Conservation (phyloP, 1,284 basidiomycete genomes). For the Flammula alnicola region DNA sequence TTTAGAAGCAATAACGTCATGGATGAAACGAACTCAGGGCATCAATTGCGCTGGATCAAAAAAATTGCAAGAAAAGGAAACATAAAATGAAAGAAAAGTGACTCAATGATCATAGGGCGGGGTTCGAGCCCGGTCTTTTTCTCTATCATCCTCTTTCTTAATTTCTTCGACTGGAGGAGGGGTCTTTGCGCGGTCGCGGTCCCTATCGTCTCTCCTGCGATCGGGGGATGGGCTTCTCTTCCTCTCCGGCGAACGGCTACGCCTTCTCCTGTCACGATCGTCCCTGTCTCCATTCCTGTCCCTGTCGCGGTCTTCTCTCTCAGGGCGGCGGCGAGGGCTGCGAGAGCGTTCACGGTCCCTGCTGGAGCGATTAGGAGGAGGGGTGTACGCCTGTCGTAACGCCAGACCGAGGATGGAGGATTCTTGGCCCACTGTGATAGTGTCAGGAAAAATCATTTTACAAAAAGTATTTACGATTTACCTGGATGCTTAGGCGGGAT, state of each 20-base stretch:
- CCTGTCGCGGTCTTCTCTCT: slow-evolving; percentile 33
- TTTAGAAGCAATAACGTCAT: slow-evolving; percentile 4
- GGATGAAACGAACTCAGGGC: not conserved
- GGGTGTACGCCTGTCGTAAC: slow-evolving; percentile 71
- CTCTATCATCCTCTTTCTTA: slow-evolving; percentile 37
- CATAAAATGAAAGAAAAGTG: slow-evolving; percentile 7
- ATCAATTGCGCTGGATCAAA: not conserved
- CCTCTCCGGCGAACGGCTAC: slow-evolving; percentile 53
- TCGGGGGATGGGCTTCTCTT: slow-evolving; percentile 56
- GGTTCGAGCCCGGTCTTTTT: slow-evolving; percentile 17
- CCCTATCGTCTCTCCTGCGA: slow-evolving; percentile 34
- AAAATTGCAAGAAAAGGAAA: not conserved
- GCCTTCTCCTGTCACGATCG: slow-evolving; percentile 43
- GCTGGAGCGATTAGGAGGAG: slow-evolving; percentile 51
- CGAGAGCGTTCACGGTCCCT: slow-evolving; percentile 51
- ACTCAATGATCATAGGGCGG: slow-evolving; percentile 50
- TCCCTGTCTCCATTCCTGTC: slow-evolving; percentile 39
- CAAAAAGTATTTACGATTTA: slow-evolving; percentile 28
- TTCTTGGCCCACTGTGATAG: slow-evolving; percentile 85
- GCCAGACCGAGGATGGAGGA: slow-evolving; percentile 87
- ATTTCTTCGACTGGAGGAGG: slow-evolving; percentile 52
- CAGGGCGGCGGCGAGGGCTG: slow-evolving; percentile 48
- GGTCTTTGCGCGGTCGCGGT: slow-evolving; percentile 31
- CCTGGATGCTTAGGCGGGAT: slow-evolving; percentile 81
- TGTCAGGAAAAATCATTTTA: slow-evolving; percentile 4